Base-by-base conservation (phyloP, 2,329 filamentous ascomycete genomes). In the Microdochium nivale region DNA sequence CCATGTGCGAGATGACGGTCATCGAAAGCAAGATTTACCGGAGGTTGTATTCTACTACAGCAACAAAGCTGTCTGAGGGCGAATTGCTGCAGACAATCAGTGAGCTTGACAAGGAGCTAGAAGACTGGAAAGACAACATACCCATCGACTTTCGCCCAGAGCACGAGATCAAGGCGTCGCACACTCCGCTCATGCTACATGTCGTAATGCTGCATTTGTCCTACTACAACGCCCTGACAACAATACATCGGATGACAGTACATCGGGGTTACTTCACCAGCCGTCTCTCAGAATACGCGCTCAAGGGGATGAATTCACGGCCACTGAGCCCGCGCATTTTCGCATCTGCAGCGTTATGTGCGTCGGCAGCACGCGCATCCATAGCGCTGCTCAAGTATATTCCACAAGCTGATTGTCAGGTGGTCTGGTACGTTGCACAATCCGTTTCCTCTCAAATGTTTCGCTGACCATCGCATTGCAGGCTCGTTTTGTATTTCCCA, bases 191-290 rank as follows among this genome's bases (percentile, higher is more conserved):
- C n/a, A 91, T 97, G 21, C 75, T 99, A 21, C 92, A 97, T 58
- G 83, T 99, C 50, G 91, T 96, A 54, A 89, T 96, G 66, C 74
- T 99, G 53, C 94, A 99, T 67, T 95, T 99, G 62, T 86, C 90
- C 1, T 99, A 99, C 69, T 97, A 97, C 74, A 99, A 99, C 67
- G 96, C 91, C 61, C 72, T 99, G 49, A 96, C 92, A 1, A 99
- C 94, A 0, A 96, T 99, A 57, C 94, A 99, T 67, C 88, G 94
- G 49, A 99, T 97, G 94, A 95, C 90, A 43, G 88, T 97, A 27
- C 94, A 97, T 61, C 91, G 96, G 65, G 94, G 94, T 14, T 96
- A 96, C 70, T 99, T 94, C 94, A 97, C 92, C 1, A 96, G 89
- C 63, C 83, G 94, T 35, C 72, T 99, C 40, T 95, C 91, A 35